phyloP scores from a whole-genome alignment of 2,329 filamentous ascomycete genomes.

The Dothideomycetidae sp. region DNA sequence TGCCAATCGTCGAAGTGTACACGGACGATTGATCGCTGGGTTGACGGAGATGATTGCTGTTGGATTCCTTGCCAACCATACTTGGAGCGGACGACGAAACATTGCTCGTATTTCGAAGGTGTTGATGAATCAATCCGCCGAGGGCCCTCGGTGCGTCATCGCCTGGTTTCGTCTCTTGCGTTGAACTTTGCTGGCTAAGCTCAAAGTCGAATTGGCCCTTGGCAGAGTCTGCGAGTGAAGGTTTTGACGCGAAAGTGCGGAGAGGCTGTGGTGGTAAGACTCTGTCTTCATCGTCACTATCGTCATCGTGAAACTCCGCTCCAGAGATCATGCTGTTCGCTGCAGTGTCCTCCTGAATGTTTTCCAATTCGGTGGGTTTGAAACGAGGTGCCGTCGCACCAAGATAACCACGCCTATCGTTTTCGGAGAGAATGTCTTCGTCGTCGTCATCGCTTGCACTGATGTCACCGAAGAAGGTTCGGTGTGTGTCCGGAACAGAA shows the following conservation, averaged over 20 bases:
- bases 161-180: neutral
- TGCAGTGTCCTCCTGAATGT: slow-evolving; percentile 25
- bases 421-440: slow-evolving; percentile 17
- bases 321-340: slow-evolving; percentile 16
- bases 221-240: slow-evolving; percentile 8
- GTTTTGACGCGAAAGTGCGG: slow-evolving; percentile 6
- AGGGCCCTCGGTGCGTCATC: slow-evolving; percentile 2
- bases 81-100: slow-evolving; percentile 24
- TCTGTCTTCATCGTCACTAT: slow-evolving; percentile 16
- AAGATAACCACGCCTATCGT: slow-evolving; percentile 12
- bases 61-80: slow-evolving; percentile 43
- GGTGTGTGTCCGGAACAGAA: slow-evolving; percentile 19
- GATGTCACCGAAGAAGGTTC: slow-evolving; percentile 27
- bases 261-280: slow-evolving; percentile 5
- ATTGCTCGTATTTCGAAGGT: slow-evolving; percentile 63
- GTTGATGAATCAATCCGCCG: slow-evolving; percentile 62
- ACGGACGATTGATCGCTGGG: slow-evolving; percentile 73
- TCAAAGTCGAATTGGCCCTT: slow-evolving; percentile 7
- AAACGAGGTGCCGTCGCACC: slow-evolving; percentile 17
- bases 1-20: slow-evolving; percentile 29
- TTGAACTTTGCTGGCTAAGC: slow-evolving; percentile 4
- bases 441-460: slow-evolving; percentile 28
- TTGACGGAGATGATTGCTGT: slow-evolving; percentile 58
- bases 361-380: slow-evolving; percentile 19
- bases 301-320: slow-evolving; percentile 17